Conservation (phyloP, 2,329 filamentous ascomycete genomes). For the Fusarium sp. region DNA sequence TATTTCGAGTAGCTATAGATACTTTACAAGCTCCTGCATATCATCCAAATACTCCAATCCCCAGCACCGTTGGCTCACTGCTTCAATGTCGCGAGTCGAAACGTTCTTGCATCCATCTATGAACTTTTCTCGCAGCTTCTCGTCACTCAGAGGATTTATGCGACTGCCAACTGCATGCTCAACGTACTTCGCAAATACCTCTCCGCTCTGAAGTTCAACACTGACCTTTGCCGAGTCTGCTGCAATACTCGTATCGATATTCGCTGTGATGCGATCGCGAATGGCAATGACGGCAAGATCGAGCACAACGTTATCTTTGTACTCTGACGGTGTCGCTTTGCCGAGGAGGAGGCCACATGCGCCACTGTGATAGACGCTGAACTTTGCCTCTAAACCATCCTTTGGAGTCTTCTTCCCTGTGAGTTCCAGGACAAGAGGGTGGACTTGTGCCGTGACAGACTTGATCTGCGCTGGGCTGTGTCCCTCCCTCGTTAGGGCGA, state of each 20-base stretch:
- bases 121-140: background rate
- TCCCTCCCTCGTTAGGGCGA: background rate
- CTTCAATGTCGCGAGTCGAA: background rate
- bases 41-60: background rate
- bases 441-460: background rate
- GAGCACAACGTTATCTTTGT: background rate
- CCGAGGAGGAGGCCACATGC: background rate
- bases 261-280: background rate
- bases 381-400: background rate
- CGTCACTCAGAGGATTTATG: background rate
- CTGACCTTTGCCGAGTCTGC: background rate
- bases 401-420: background rate
- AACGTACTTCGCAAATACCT: accelerated
- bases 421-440: background rate
- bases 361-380: conserved; percentile 4
- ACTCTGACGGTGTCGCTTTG: background rate
- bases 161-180: background rate
- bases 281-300: background rate
- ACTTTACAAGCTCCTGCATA: background rate
- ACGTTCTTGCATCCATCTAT: background rate
- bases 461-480: background rate
- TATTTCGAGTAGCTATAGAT: background rate
- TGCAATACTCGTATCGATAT: background rate
- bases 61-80: background rate
- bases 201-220: accelerated